phyloP scores from a whole-genome alignment of 371 early-diverging fungal genomes.

The Lichtheimia ramosa region DNA sequence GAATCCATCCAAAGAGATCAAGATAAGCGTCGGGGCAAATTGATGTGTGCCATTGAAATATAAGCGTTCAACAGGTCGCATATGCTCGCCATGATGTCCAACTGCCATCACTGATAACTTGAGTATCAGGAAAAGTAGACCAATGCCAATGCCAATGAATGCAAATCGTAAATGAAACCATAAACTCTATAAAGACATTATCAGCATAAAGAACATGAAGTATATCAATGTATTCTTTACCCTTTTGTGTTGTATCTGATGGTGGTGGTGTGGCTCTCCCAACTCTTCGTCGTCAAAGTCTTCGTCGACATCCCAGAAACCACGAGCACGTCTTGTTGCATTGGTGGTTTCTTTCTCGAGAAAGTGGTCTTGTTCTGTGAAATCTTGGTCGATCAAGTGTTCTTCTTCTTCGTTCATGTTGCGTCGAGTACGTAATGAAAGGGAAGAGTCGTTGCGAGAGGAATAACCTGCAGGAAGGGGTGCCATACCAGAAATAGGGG shows the following conservation, averaged over 20 bases:
- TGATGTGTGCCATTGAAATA: slow-evolving; percentile 67
- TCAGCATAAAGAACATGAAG: too few relatives aligned
- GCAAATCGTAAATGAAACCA: slow-evolving; percentile 13
- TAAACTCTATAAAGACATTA: not conserved
- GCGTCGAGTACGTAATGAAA: slow-evolving; percentile 13
- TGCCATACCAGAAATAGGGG: too few relatives aligned
- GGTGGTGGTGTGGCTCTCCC: not conserved
- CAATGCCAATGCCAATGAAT: slow-evolving; percentile 21
- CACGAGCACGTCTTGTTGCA: not conserved
- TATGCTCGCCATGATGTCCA: slow-evolving; percentile 8
- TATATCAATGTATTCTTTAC: too few relatives aligned
- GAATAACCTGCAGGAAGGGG: slow-evolving; percentile 8
- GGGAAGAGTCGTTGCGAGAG: not conserved
- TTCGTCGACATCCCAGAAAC: slow-evolving; percentile 14
- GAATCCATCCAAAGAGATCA: slow-evolving; percentile 92
- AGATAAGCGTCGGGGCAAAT: slow-evolving; percentile 78
- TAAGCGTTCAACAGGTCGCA: slow-evolving; percentile 18
- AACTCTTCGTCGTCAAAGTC: slow-evolving; percentile 8
- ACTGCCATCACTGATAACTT: slow-evolving; percentile 19
- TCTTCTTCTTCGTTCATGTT: slow-evolving; percentile 11
- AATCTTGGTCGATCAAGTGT: slow-evolving; percentile 9
- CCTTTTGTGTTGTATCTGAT: too few relatives aligned
- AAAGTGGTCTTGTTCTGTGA: not conserved
- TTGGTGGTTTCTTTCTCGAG: not conserved
- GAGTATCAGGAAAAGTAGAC: slow-evolving; percentile 27